phyloP scores from a whole-genome alignment of 2,329 filamentous ascomycete genomes.

The Colletotrichum godetiae region DNA sequence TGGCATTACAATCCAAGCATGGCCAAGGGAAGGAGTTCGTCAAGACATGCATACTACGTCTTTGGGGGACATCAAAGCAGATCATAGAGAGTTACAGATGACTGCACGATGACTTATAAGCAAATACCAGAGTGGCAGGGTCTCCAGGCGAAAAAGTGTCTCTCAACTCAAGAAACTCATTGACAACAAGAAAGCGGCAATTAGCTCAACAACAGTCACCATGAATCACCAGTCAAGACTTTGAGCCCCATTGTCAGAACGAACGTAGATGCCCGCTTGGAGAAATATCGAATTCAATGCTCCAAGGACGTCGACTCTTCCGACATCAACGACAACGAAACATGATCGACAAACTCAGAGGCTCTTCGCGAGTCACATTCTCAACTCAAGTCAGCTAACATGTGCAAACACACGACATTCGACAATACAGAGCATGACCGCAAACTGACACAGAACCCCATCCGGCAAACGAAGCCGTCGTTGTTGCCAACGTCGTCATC shows the following conservation, averaged over 20 bases:
- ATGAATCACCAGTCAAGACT: not conserved
- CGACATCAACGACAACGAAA: not conserved
- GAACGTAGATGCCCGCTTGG: not conserved
- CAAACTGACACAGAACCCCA: not conserved
- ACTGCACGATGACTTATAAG: not conserved
- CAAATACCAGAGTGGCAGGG: not conserved
- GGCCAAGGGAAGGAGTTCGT: not conserved
- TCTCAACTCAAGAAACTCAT: not conserved
- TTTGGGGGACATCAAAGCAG: too few species aligned
- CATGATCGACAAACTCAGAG: conserved; percentile 2
- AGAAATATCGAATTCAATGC: not conserved
- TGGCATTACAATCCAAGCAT: not conserved
- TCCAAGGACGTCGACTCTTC: not conserved
- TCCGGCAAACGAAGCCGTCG: not conserved
- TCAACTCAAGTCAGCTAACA: not conserved
- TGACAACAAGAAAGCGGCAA: not conserved
- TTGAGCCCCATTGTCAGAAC: not conserved
- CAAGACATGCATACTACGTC: too few species aligned
- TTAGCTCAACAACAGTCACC: not conserved
- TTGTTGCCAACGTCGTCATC: not conserved
- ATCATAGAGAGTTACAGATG: too few species aligned
- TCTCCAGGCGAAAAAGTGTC: not conserved
- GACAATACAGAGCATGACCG: not conserved
- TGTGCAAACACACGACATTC: not conserved
- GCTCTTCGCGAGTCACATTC: not conserved